A percentile compares a stretch with the other conserved stretches of the same genome.
Conservation (phyloP, 192 early-diverging fungal species). For the Endogone sp. region DNA sequence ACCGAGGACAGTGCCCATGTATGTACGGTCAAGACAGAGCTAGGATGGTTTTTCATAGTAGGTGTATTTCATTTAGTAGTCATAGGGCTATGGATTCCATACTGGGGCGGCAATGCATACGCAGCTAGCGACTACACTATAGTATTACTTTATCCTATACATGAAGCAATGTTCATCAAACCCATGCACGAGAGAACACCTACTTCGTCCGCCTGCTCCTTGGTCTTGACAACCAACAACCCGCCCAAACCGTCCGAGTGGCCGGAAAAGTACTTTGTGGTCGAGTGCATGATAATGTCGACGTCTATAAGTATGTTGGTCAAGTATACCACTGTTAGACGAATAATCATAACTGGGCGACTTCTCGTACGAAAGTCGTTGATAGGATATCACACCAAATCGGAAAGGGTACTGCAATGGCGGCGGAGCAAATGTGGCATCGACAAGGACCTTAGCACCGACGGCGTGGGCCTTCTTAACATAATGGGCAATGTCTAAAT, state of each 20-base stretch:
- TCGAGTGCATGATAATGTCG: conserved; percentile 64
- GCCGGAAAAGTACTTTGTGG: conserved; percentile 72
- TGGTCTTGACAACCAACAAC: conserved; percentile 46
- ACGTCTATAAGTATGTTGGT: conserved; percentile 42
- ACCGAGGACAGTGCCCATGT: conserved; percentile 55
- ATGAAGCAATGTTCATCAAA: background rate
- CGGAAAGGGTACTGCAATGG: conserved; percentile 58
- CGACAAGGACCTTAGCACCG: conserved; percentile 53
- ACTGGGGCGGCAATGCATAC: too few relatives aligned
- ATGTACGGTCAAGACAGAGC: conserved; percentile 42
- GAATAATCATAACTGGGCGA: too few relatives aligned
- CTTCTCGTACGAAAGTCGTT: too few relatives aligned
- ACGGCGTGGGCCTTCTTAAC: conserved; percentile 39
- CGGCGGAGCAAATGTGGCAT: conserved; percentile 70
- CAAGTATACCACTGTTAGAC: too few relatives aligned
- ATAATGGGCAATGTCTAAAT: conserved; percentile 27
- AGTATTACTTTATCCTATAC: too few relatives aligned
- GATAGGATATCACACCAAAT: conserved; percentile 10
- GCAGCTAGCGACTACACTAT: too few relatives aligned
- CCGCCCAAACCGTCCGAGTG: conserved; percentile 70
- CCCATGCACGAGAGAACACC: background rate
- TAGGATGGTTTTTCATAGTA: background rate
- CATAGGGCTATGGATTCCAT: too few relatives aligned
- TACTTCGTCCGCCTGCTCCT: conserved; percentile 20
- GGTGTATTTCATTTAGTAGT: too few relatives aligned